Conservation (phyloP, 2,329 filamentous ascomycete species). For the Nemania sp. region DNA sequence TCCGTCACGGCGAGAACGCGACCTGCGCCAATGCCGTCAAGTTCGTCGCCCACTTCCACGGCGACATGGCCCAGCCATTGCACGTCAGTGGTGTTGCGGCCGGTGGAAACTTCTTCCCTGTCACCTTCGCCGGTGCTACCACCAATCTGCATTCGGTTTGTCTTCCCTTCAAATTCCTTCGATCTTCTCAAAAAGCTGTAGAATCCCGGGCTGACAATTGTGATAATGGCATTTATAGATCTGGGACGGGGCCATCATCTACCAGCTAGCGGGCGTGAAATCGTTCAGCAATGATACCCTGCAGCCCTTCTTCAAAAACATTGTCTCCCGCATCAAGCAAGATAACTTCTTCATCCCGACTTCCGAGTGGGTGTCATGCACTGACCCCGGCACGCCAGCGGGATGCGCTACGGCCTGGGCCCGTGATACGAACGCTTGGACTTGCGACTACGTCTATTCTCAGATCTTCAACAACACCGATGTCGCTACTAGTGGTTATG, state of each 20-base stretch:
- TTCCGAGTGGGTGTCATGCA: slow-evolving; percentile 39
- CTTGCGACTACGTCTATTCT: slow-evolving; percentile 43
- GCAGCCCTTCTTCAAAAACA: slow-evolving; percentile 40
- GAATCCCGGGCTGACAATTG: slow-evolving; percentile 15
- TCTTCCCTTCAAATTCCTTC: background rate
- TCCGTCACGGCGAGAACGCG: slow-evolving; percentile 34
- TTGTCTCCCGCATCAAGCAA: slow-evolving; percentile 33
- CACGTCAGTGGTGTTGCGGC: slow-evolving; percentile 56
- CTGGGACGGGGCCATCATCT: slow-evolving; percentile 64
- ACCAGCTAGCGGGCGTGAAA: slow-evolving; percentile 43
- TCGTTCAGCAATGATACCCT: slow-evolving; percentile 40
- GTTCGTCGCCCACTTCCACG: slow-evolving; percentile 56
- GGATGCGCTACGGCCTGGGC: slow-evolving; percentile 39
- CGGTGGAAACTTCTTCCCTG: slow-evolving; percentile 62
- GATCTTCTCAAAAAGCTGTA: background rate
- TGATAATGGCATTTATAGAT: slow-evolving; percentile 25
- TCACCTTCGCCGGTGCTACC: slow-evolving; percentile 56
- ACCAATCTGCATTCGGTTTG: slow-evolving; percentile 62
- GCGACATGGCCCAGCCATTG: slow-evolving; percentile 60
- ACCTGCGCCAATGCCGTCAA: slow-evolving; percentile 50
- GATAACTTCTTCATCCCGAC: slow-evolving; percentile 39
- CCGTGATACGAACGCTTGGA: slow-evolving; percentile 43
- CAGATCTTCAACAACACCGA: slow-evolving; percentile 43
- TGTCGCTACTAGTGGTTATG: slow-evolving; percentile 41
- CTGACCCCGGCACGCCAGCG: slow-evolving; percentile 34